Evolutionary conservation across 306 rosid genomes (phyloP), one percentile per base, ranked within the genome.

Genomic region (Senna siamea): DNA sequence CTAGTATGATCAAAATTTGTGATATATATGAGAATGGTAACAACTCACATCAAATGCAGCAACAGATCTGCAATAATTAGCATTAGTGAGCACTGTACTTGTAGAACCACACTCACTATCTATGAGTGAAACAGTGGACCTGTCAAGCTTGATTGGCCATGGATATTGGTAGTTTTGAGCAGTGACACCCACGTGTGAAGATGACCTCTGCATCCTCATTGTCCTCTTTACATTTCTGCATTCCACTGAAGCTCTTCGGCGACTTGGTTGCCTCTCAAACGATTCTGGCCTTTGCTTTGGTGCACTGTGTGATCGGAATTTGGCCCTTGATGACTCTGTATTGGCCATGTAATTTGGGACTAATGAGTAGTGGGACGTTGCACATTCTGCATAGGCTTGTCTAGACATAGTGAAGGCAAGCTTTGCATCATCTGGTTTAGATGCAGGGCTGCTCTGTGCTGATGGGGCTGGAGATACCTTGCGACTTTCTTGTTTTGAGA

Each of bases 321-420:
- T 94, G 35, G 99, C 99, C 67, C 78, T 90, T 23, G 97, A 89
- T 32, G 99, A 94, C 80, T 89, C 87, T 4, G 99, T 94, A 56
- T 94, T 92, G 13, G 99, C 90, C 99, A 94, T 94, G 86, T 94
- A 92, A 72, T 79, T 91, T 56, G 99, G 98, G 66, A 68, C 88
- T 53, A 87, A 54, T 23, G 85, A 89, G 68, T 79, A 78, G 69
- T 89, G 94, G 69, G 85, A 86, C 66, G 87, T 80, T 78, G 80
- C 47, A 0, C 88, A 30, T 48, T 88, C 96, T 37, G 81, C 87
- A 70, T 78, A 82, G 23, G n/a, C n/a, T n/a, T n/a, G n/a, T n/a
- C n/a, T n/a, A n/a, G n/a, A n/a, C n/a, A n/a, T n/a, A n/a, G n/a
- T n/a, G n/a, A n/a, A n/a, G n/a, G 84, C 84, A 32, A 79, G 76